Percentiles rank a stretch among this genome's conserved stretches.
Conservation (phyloP, 768 basidiomycete genomes). For the Sutorius australiensis region DNA sequence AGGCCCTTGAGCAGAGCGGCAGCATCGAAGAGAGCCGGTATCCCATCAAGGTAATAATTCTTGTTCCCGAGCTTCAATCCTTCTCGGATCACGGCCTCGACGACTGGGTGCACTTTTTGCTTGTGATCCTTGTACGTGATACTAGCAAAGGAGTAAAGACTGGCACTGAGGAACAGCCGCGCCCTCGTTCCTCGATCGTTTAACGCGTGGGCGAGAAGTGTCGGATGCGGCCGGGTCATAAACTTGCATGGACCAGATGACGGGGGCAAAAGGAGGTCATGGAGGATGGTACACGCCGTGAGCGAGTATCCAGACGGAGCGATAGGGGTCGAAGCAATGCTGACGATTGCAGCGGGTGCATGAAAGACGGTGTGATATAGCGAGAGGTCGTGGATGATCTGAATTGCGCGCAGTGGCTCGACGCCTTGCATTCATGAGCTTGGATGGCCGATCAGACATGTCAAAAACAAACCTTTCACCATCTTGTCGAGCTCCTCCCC, state of each 20-base stretch:
- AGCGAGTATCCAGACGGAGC: conserved; percentile 43
- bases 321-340: conserved; percentile 44
- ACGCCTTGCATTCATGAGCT: conserved; percentile 45
- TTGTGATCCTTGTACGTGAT: conserved; percentile 62
- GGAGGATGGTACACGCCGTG: conserved; percentile 56
- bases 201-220: conserved; percentile 33
- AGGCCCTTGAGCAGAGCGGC: conserved; percentile 37
- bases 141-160: conserved; percentile 66
- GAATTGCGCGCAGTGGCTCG: conserved; percentile 69
- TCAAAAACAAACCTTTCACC: conserved; percentile 63
- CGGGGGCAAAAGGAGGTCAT: conserved; percentile 38
- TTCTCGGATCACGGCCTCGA: conserved; percentile 73
- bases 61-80: conserved; percentile 80
- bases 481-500: conserved; percentile 94
- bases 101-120: conserved; percentile 52
- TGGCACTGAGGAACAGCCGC: conserved; percentile 75
- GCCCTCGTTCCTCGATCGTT: conserved; percentile 36
- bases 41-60: conserved; percentile 73
- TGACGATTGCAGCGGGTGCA: conserved; percentile 43
- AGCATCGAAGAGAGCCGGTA: conserved; percentile 62
- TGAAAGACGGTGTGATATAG: conserved; percentile 69
- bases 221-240: conserved; percentile 30
- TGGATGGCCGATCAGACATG: neutral
- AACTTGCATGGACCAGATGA: conserved; percentile 12
- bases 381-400: conserved; percentile 68